Evolutionary conservation across 495 filamentous ascomycete species (phyloP).

Genomic region (Neurospora sp.): DNA sequence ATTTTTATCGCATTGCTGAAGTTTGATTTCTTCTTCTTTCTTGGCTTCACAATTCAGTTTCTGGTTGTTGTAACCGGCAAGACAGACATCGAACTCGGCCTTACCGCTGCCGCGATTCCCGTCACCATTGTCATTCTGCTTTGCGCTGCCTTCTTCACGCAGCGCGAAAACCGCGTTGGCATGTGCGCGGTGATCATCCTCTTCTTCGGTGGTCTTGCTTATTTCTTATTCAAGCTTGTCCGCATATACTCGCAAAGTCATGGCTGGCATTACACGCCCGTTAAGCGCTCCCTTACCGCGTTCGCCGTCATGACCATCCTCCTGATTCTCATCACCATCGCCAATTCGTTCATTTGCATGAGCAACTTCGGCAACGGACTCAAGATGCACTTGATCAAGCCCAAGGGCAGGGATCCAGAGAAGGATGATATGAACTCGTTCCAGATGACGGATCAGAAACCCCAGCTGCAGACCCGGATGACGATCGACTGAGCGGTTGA

Average conservation of each 20-base stretch:
- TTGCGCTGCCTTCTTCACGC: slow-evolving; percentile 73
- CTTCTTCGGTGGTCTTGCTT: slow-evolving; percentile 83
- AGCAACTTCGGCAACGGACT: slow-evolving; percentile 85
- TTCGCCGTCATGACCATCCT: slow-evolving; percentile 90
- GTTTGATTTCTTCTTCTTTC: slow-evolving; percentile 99
- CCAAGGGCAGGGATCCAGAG: slow-evolving; percentile 56
- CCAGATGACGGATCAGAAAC: slow-evolving; percentile 47
- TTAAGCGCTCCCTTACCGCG: slow-evolving; percentile 70
- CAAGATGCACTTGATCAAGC: slow-evolving; percentile 70
- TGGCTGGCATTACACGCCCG: slow-evolving; percentile 54
- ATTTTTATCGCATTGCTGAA: slow-evolving; percentile 97
- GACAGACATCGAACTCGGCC: slow-evolving; percentile 62
- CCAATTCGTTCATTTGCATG: slow-evolving; percentile 78
- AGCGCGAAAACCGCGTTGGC: slow-evolving; percentile 67
- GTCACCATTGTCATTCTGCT: slow-evolving; percentile 82
- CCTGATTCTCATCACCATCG: slow-evolving; percentile 79
- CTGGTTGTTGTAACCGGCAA: slow-evolving; percentile 74
- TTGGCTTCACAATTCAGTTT: slow-evolving; percentile 96
- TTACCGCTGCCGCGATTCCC: slow-evolving; percentile 83
- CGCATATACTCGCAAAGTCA: slow-evolving; percentile 71
- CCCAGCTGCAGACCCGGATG: slow-evolving; percentile 64
- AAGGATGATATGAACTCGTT: slow-evolving; percentile 64
- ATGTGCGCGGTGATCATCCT: slow-evolving; percentile 72
- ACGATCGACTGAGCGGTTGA: slow-evolving; percentile 62
- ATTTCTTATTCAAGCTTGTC: slow-evolving; percentile 96